These are phyloP conservation scores for Backusella parvicylindrica DNA, from an alignment of 192 early-diverging fungal species.

Conservation along the genomic window DNA sequence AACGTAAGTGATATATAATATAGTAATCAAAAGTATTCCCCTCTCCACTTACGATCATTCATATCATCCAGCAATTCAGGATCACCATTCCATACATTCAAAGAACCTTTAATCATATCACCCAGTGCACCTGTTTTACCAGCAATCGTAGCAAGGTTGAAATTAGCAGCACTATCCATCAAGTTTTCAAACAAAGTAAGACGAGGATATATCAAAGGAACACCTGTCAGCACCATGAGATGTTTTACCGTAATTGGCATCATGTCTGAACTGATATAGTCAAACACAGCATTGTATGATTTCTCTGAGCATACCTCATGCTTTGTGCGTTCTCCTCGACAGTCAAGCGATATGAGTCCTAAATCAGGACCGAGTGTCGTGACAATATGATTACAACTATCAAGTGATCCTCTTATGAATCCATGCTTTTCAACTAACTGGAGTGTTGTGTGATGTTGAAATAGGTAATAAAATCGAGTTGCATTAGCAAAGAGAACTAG, in stretches of 20 bases:
- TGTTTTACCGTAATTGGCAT: constrained; percentile 55
- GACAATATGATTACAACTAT: constrained; percentile 55
- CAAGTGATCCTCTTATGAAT: constrained; percentile 39
- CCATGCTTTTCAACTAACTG: constrained; percentile 50
- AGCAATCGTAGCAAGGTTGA: constrained; percentile 49
- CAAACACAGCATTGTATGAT: constrained; percentile 60
- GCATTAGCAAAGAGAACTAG: constrained; percentile 60
- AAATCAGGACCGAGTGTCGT: constrained; percentile 64
- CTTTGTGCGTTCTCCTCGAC: constrained; percentile 67
- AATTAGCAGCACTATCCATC: constrained; percentile 52
- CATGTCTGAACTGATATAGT: constrained; percentile 43
- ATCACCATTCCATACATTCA: constrained; percentile 62
- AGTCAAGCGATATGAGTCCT: constrained; percentile 66
- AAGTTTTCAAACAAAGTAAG: constrained; percentile 64
- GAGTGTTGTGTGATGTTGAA: constrained; percentile 76
- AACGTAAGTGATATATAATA: neutral
- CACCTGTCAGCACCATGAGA: constrained; percentile 65
- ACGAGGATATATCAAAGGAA: constrained; percentile 76
- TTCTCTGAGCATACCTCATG: constrained; percentile 54
- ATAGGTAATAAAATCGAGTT: constrained; percentile 73
- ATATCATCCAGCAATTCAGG: constrained; percentile 83
- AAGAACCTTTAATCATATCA: constrained; percentile 24
- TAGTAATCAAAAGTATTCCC: neutral
- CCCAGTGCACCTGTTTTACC: constrained; percentile 52
- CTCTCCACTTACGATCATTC: constrained; percentile 73